Evolutionary conservation across 768 basidiomycete species (phyloP), one percentile per base, ranked within the genome.

Genomic region (Rhodotorula paludigena): DNA sequence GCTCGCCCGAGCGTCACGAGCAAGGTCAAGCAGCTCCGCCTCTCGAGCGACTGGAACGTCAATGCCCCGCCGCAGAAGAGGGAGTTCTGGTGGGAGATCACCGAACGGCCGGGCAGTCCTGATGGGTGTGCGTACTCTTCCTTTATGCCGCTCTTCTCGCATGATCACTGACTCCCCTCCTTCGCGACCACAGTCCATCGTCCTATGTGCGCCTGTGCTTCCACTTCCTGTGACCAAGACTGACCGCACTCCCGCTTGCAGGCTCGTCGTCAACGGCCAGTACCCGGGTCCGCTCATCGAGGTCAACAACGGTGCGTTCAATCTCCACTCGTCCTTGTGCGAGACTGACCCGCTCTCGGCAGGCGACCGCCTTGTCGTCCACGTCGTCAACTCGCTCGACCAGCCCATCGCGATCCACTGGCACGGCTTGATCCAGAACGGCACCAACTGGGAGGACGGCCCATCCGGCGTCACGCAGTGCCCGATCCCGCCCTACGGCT

Each of bases 21-120:
- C n/a, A 83, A 83, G 68, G 90, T 88, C 74, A 84, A 89, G 76
- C 85, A 85, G 78, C 82, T 82, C n/a, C 90, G 89, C 74, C 89
- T 89, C 25, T 87, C 87, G 14, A 89, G 89, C 71, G 82, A 77
- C 65, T 80, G 77, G 58, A 82, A 82, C 51, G 75, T 78, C 48
- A 73, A 76, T 5, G 73, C 68, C 5, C 55, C 74, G 32, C 58
- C 59, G 14, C 56, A 62, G 42, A 5, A n/a, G 2, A 54, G 60
- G 21, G 49, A 49, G 45, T 57, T 30, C 48, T 30, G 33, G 39
- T 61, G 41, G 21, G 39, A 52, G 21, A 49, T 64, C 23, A 36
- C 48, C 33, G 48, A 55, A 28, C 11, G 32, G 20, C 52, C 39
- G 5, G 59, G 69, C n/a, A 16, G 54, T 4, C 56, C 60, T 28